Evolutionary conservation across 2,329 filamentous ascomycete genomes (phyloP).

Genomic region (Colletotrichum tropicale): DNA sequence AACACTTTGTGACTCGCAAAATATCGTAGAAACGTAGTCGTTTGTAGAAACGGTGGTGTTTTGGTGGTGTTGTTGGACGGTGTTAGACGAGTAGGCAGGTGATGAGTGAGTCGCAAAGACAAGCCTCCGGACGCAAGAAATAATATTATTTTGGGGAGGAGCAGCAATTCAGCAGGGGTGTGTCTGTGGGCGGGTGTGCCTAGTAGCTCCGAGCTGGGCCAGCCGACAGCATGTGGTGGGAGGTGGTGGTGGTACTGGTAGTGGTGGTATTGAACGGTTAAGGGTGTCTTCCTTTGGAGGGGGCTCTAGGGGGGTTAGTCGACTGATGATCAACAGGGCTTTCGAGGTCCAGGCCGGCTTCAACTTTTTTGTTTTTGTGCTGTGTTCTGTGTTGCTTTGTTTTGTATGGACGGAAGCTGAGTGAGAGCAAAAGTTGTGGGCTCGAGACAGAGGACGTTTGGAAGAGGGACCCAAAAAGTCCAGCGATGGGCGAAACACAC

Average conservation of each 20-base stretch:
- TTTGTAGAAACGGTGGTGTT: not conserved
- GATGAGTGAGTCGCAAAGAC: conserved; percentile 20
- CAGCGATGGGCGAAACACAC: conserved; percentile 15
- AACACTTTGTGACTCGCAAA: conserved; percentile 24
- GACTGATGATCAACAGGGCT: conserved; percentile 15
- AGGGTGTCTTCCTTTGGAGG: not conserved
- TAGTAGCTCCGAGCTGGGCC: conserved; percentile 20
- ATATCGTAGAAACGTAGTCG: conserved; percentile 21
- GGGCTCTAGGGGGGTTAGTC: not conserved
- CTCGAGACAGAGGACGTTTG: conserved; percentile 14
- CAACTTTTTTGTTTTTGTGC: not conserved
- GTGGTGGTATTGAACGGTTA: conserved; percentile 15
- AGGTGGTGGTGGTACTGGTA: conserved; percentile 6
- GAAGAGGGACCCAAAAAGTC: conserved; percentile 2
- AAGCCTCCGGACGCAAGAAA: conserved; percentile 21
- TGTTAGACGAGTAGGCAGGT: conserved; percentile 5
- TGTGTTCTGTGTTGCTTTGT: not conserved
- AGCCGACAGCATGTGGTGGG: conserved; percentile 18
- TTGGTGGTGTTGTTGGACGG: conserved; percentile 4
- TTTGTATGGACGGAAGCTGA: not conserved
- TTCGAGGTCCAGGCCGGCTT: conserved; percentile 14
- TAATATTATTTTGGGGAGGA: conserved; percentile 27
- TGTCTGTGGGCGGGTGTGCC: conserved; percentile 23
- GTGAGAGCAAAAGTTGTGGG: conserved; percentile 16
- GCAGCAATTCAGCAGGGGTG: conserved; percentile 23